Conservation (phyloP, 257 asterid genomes). For the Avicennia marina region DNA sequence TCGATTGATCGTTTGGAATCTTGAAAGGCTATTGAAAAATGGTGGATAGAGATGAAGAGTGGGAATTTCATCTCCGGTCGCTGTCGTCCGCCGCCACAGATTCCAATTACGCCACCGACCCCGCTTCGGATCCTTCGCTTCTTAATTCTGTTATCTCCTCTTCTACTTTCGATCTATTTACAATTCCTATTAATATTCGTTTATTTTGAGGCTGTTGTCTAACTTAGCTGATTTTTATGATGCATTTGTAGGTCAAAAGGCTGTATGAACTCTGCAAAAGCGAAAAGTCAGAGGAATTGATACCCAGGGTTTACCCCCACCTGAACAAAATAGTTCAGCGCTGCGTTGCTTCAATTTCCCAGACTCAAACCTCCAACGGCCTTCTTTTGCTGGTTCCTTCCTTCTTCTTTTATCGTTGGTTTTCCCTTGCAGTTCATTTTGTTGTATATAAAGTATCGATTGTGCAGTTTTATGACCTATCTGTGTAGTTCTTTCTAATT, state of each 20-base stretch:
- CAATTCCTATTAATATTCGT: not conserved
- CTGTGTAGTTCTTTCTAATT: not conserved
- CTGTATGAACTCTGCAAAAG: constrained; percentile 63
- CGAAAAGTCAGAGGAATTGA: constrained; percentile 73
- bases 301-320: constrained; percentile 81
- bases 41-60: constrained; percentile 46
- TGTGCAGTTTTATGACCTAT: not conserved
- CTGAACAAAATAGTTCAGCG: constrained; percentile 83
- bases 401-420: not conserved
- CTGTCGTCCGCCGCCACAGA: constrained; percentile 71
- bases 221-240: constrained; percentile 6
- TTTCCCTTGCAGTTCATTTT: not conserved
- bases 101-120: constrained; percentile 63
- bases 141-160: constrained; percentile 48
- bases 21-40: constrained; percentile 12
- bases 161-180: not conserved
- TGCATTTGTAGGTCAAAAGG: constrained; percentile 54
- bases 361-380: constrained; percentile 64
- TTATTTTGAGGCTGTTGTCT: not conserved
- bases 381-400: constrained; percentile 68
- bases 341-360: constrained; percentile 61
- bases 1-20: no score
- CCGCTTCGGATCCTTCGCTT: constrained; percentile 67
- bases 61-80: constrained; percentile 81
- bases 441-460: not conserved